Evolutionary conservation across 495 filamentous ascomycete species (phyloP).

Genomic region (Elaphomyces granulatus): DNA sequence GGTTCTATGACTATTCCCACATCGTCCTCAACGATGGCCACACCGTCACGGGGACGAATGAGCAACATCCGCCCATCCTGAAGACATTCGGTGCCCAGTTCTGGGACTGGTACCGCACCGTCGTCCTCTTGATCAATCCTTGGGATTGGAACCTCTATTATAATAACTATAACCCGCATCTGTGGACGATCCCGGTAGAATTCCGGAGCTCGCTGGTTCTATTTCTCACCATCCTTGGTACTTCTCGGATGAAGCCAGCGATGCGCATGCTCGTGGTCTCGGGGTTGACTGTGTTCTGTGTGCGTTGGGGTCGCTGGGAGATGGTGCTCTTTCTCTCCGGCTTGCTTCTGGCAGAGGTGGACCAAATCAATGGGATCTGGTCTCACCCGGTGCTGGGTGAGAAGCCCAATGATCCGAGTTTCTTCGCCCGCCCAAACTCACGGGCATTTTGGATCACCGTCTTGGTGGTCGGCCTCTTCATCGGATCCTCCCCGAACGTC

Average conservation of each 20-base stretch:
- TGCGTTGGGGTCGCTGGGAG: slow-evolving; percentile 44
- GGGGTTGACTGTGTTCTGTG: slow-evolving; percentile 37
- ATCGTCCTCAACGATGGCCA: slow-evolving; percentile 25
- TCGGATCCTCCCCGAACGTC: slow-evolving; percentile 30
- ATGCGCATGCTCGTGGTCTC: slow-evolving; percentile 33
- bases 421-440: slow-evolving; percentile 26
- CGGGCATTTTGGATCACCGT: slow-evolving; percentile 41
- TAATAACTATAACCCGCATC: slow-evolving; percentile 48
- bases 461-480: slow-evolving; percentile 28
- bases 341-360: slow-evolving; percentile 44
- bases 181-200: slow-evolving; percentile 65
- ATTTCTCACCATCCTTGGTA: slow-evolving; percentile 43
- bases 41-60: slow-evolving; percentile 32
- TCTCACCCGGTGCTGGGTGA: slow-evolving; percentile 13
- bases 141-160: slow-evolving; percentile 41
- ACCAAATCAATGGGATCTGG: slow-evolving; percentile 36
- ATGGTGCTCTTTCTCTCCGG: slow-evolving; percentile 45
- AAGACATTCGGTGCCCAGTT: slow-evolving; percentile 32
- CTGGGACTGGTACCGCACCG: slow-evolving; percentile 33
- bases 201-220: slow-evolving; percentile 50
- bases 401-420: slow-evolving; percentile 8
- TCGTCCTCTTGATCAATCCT: slow-evolving; percentile 36
- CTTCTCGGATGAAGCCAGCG: slow-evolving; percentile 33
- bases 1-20: slow-evolving; percentile 33
- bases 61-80: slow-evolving; percentile 31